Conservation (phyloP, 2,329 filamentous ascomycete species). For the Kalmusia sp. region DNA sequence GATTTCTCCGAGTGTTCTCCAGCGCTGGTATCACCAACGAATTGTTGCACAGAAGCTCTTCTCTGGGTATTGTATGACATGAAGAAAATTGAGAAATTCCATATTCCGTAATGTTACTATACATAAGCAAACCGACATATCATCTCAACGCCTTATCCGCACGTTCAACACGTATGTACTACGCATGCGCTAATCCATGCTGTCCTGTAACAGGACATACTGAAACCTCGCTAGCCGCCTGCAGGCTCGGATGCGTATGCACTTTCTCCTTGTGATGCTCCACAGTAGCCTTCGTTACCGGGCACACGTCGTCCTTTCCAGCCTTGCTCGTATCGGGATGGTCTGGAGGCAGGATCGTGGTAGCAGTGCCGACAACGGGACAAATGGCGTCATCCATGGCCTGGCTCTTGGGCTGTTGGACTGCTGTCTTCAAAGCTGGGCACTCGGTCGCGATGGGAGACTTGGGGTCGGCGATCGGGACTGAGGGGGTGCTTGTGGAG, state of each 20-base stretch:
- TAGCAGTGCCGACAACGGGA: constrained; percentile 53
- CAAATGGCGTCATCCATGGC: constrained; percentile 53
- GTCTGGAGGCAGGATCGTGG: constrained; percentile 50
- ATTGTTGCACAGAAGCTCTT: too few species aligned
- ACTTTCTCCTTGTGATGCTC: constrained; percentile 54
- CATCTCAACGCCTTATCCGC: neutral
- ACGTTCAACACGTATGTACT: neutral
- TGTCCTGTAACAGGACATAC: constrained; percentile 53
- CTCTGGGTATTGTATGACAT: too few species aligned
- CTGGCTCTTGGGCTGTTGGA: constrained; percentile 43
- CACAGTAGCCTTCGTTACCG: constrained; percentile 53
- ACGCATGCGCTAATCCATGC: constrained; percentile 26
- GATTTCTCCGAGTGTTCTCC: too few species aligned
- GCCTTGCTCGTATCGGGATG: constrained; percentile 50
- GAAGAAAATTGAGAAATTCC: too few species aligned
- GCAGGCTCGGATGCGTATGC: constrained; percentile 49
- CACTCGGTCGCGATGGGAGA: constrained; percentile 46
- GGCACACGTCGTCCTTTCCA: constrained; percentile 49
- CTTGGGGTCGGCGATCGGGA: constrained; percentile 32
- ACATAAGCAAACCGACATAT: neutral
- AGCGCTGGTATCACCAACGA: too few species aligned
- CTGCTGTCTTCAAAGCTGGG: constrained; percentile 50
- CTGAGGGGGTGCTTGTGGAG: constrained; percentile 51
- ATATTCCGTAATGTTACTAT: neutral
- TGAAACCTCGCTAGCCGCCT: constrained; percentile 42